A percentile compares a stretch with the other conserved stretches of the same genome.
These are phyloP conservation scores for Candida glucosophila DNA, from an alignment of 1,139 yeast genomes.

Conservation along the genomic window DNA sequence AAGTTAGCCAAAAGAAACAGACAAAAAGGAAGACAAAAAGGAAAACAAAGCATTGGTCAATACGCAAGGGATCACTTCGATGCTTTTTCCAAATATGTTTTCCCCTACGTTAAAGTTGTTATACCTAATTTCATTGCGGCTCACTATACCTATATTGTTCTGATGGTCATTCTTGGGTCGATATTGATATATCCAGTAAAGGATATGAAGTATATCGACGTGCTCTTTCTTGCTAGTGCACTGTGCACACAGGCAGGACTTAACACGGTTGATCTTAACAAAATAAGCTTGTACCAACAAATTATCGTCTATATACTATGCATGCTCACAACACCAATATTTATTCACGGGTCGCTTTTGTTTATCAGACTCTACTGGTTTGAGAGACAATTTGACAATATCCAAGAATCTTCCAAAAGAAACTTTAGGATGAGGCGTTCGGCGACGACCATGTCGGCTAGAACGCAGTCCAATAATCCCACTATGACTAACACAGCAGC, in stretches of 20 bases:
- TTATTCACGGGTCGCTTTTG: constrained; percentile 73
- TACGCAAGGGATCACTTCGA: constrained; percentile 19
- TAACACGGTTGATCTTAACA: constrained; percentile 64
- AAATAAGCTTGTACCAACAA: constrained; percentile 66
- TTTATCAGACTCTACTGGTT: constrained; percentile 84
- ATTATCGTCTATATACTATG: constrained; percentile 53
- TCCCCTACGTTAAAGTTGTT: constrained; percentile 42
- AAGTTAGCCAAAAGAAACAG: background rate
- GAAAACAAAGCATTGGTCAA: constrained; percentile 9
- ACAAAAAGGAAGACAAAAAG: constrained; percentile 2
- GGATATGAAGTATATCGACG: constrained; percentile 65
- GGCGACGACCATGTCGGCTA: constrained; percentile 63
- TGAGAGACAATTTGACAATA: constrained; percentile 78
- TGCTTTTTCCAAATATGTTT: constrained; percentile 11
- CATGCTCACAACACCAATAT: constrained; percentile 75
- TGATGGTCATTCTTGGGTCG: constrained; percentile 54
- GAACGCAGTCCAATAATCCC: constrained; percentile 28
- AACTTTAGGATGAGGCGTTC: constrained; percentile 76
- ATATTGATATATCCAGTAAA: constrained; percentile 67
- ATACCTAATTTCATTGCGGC: constrained; percentile 73
- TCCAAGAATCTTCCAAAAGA: constrained; percentile 62
- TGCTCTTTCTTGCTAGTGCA: constrained; percentile 67
- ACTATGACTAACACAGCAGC: constrained; percentile 29
- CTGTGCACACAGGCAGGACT: constrained; percentile 89
- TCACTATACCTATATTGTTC: constrained; percentile 60